Evolutionary conservation across 1,284 basidiomycete species (phyloP).

Genomic region (Coriolopsis trogii): DNA sequence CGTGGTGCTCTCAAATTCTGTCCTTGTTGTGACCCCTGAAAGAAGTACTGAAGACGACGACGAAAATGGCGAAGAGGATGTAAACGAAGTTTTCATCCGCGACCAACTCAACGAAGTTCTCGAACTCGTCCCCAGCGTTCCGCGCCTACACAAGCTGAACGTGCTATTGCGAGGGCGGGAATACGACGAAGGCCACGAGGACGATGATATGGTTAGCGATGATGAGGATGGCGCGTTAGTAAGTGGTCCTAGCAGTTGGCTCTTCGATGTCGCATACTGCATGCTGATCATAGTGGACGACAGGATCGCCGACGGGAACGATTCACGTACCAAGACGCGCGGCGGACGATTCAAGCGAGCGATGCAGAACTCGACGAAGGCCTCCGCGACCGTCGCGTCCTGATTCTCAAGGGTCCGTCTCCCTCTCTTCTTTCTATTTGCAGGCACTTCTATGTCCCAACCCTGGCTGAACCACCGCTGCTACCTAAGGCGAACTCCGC

Average conservation of each 20-base stretch:
- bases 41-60: slow-evolving; percentile 32
- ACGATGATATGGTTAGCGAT: slow-evolving; percentile 44
- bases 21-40: slow-evolving; percentile 68
- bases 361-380: slow-evolving; percentile 70
- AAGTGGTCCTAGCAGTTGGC: not conserved
- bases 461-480: not conserved
- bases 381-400: slow-evolving; percentile 65
- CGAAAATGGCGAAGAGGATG: slow-evolving; percentile 28
- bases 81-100: slow-evolving; percentile 56
- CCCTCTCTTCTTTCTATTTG: not conserved
- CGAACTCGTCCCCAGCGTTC: slow-evolving; percentile 74
- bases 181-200: slow-evolving; percentile 61
- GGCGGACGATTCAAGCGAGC: slow-evolving; percentile 75
- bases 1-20: slow-evolving; percentile 83
- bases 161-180: slow-evolving; percentile 63
- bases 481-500: slow-evolving; percentile 58
- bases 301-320: slow-evolving; percentile 36
- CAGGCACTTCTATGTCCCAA: not conserved
- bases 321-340: slow-evolving; percentile 64
- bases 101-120: slow-evolving; percentile 78
- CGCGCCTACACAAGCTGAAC: slow-evolving; percentile 72
- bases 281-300: not conserved
- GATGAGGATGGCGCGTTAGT: slow-evolving; percentile 34
- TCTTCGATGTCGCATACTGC: too few relatives aligned
- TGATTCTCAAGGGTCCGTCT: slow-evolving; percentile 68